These are phyloP conservation scores for Psilocybe sp. DNA, from an alignment of 768 basidiomycete species.

Conservation along the genomic window DNA sequence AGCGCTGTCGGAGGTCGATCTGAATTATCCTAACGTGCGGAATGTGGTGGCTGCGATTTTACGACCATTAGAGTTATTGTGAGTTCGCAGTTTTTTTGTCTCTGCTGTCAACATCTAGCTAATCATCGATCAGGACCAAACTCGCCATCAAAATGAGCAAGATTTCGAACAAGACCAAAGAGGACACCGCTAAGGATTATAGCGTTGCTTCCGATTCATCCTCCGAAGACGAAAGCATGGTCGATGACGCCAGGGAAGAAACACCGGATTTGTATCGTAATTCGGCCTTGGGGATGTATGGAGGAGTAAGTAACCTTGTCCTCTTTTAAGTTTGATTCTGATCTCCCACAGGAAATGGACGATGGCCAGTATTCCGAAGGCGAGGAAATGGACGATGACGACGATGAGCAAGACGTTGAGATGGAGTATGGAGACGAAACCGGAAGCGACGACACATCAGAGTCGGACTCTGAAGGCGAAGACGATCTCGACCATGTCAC, in stretches of 20 bases:
- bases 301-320: conserved; percentile 59
- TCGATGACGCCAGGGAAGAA: conserved; percentile 63
- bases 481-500: conserved; percentile 61
- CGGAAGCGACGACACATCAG: conserved; percentile 78
- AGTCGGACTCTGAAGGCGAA: conserved; percentile 66
- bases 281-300: conserved; percentile 95
- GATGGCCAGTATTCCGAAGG: conserved; percentile 66
- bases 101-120: conserved; percentile 10
- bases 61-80: conserved; percentile 88
- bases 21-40: conserved; percentile 92
- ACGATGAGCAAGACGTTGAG: conserved; percentile 82
- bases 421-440: conserved; percentile 87
- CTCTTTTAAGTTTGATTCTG: conserved; percentile 9
- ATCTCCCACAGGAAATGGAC: conserved; percentile 71
- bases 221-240: conserved; percentile 56
- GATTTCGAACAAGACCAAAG: conserved; percentile 64
- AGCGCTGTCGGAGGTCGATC: conserved; percentile 87
- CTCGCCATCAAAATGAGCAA: conserved; percentile 98
- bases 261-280: conserved; percentile 94
- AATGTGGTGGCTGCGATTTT: conserved; percentile 84
- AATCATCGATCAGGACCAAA: conserved; percentile 62
- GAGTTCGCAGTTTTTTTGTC: conserved; percentile 24
- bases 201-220: conserved; percentile 48
- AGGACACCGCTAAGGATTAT: conserved; percentile 47
- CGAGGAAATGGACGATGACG: conserved; percentile 80